phyloP scores from a whole-genome alignment of 2,329 filamentous ascomycete genomes.

The Paecilomyces variotii region DNA sequence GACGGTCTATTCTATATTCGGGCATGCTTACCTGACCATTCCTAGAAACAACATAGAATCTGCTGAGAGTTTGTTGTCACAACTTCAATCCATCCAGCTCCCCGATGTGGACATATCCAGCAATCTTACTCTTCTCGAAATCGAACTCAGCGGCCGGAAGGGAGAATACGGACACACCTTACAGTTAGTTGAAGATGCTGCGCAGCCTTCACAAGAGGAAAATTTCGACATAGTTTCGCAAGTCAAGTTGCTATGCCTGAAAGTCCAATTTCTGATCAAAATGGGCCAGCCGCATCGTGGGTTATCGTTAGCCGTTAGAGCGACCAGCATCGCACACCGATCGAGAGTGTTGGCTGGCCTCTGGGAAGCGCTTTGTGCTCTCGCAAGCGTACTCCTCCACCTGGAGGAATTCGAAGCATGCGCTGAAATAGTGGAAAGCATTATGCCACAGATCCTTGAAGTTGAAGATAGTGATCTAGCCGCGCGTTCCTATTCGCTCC shows the following conservation, averaged over 20 bases:
- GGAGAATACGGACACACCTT: conserved; percentile 48
- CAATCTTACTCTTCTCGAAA: conserved; percentile 51
- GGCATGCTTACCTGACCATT: conserved; percentile 10
- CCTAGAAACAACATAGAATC: conserved; percentile 48
- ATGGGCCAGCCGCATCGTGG: conserved; percentile 63
- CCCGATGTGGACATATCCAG: conserved; percentile 54
- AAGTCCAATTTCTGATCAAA: conserved; percentile 61
- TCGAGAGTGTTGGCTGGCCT: conserved; percentile 60
- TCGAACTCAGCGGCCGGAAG: conserved; percentile 51
- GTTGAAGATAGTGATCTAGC: conserved; percentile 55
- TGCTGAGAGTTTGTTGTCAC: conserved; percentile 49
- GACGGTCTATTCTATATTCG: background rate
- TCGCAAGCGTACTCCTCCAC: conserved; percentile 62
- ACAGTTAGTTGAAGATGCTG: conserved; percentile 44
- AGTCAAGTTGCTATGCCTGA: conserved; percentile 63
- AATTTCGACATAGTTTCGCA: conserved; percentile 59
- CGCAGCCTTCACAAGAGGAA: conserved; percentile 45
- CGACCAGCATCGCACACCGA: conserved; percentile 64
- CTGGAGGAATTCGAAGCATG: conserved; percentile 65
- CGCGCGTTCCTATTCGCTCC: conserved; percentile 59
- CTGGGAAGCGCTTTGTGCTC: conserved; percentile 61
- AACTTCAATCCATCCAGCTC: conserved; percentile 46
- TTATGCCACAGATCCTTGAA: conserved; percentile 71
- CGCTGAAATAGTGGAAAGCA: conserved; percentile 54
- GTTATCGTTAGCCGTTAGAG: conserved; percentile 68